Evolutionary conservation across 192 early-diverging fungal species (phyloP).

Genomic region (Jimgerdemannia flammicorona): DNA sequence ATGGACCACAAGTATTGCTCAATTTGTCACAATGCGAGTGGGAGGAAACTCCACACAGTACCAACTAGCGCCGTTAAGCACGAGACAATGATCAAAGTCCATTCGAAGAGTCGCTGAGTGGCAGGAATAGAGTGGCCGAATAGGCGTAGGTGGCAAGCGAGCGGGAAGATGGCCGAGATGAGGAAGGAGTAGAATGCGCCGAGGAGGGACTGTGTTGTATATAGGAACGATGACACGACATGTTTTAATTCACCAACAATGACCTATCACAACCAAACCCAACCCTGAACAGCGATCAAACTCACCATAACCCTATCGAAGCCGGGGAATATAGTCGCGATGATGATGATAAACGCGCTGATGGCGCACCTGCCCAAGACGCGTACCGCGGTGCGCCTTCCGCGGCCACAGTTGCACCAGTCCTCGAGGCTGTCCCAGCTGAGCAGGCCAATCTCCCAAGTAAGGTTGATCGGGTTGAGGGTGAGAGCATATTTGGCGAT

Average conservation of each 20-base stretch:
- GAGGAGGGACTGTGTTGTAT: constrained; percentile 9
- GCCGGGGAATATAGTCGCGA: constrained; percentile 56
- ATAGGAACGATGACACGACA: no score
- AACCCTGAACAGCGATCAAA: constrained; percentile 19
- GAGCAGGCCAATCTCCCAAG: constrained; percentile 30
- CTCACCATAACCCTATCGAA: constrained; percentile 68
- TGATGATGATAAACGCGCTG: constrained; percentile 33
- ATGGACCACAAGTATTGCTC: neutral
- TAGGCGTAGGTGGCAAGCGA: constrained; percentile 27
- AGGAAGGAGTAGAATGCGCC: constrained; percentile 34
- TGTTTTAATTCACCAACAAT: no score
- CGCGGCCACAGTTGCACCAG: constrained; percentile 22
- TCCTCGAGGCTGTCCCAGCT: constrained; percentile 13
- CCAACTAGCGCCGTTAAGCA: constrained; percentile 23
- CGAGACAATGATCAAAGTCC: constrained; percentile 13
- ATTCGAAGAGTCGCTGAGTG: constrained; percentile 8
- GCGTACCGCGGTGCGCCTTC: constrained; percentile 18
- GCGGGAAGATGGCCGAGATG: constrained; percentile 32
- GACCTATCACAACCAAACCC: no score
- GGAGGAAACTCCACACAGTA: constrained; percentile 25
- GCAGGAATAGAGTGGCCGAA: constrained; percentile 15
- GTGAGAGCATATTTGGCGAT: constrained; percentile 68
- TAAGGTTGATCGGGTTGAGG: constrained; percentile 56
- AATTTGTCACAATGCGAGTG: neutral
- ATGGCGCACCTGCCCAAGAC: constrained; percentile 28